Conservation (phyloP, 73 alveolate species). For the Paramecium sexaurelia region DNA sequence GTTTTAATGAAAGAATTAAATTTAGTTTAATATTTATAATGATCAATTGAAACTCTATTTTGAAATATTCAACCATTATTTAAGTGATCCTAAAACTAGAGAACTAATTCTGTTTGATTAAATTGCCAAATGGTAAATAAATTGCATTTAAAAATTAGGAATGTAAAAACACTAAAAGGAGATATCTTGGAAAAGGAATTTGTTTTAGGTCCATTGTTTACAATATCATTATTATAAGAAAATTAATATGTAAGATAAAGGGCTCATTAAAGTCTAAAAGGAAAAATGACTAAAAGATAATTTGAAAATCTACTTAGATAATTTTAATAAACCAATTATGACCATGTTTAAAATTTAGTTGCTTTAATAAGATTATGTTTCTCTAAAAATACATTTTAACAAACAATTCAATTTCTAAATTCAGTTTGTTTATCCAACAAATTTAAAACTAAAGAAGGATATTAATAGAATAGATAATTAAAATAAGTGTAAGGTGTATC, state of each 20-base stretch:
- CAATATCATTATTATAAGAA: constrained; percentile 13
- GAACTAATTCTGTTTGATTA: neutral
- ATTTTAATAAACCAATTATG: neutral
- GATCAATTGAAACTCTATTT: neutral
- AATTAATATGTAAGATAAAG: neutral
- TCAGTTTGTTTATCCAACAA: neutral
- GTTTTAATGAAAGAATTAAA: neutral
- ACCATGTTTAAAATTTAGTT: neutral
- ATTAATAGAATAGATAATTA: neutral
- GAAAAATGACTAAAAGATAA: constrained; percentile 16
- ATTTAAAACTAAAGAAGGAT: constrained; percentile 19
- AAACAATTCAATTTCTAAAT: neutral
- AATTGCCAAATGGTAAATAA: neutral
- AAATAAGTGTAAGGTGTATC: neutral
- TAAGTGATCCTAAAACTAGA: neutral
- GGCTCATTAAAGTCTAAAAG: constrained; percentile 9
- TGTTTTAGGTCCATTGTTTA: neutral
- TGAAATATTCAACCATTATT: neutral
- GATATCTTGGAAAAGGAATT: neutral
- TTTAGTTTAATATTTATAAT: neutral
- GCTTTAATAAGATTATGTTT: neutral
- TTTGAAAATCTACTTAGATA: neutral
- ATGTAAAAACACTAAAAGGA: neutral
- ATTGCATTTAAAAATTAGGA: neutral
- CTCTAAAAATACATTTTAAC: neutral